A percentile compares a stretch with the other conserved stretches of the same genome.
phyloP scores from a whole-genome alignment of 176 grass and related monocot genomes.

The Hordeum vulgare region MorexV3_pseudomolecules_assembly NC_058521.1:7467780-7468279 shows the following conservation, averaged over 20 bases:
- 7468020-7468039: not conserved
- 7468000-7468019: not conserved
- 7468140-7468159: slow-evolving; percentile 64
- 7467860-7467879: slow-evolving; percentile 98
- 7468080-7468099: slow-evolving; percentile 44
- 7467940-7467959: slow-evolving; percentile 32
- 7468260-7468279: slow-evolving; percentile 87
- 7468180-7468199: slow-evolving; percentile 64
- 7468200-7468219: slow-evolving; percentile 52
- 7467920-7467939: slow-evolving; percentile 4
- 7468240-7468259: slow-evolving; percentile 66
- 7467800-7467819: slow-evolving; percentile 9
- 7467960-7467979: slow-evolving; percentile 1
- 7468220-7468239: slow-evolving; percentile 52
- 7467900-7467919: slow-evolving; percentile 35
- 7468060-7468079: slow-evolving; percentile 52
- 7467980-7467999: not conserved
- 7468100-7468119: slow-evolving; percentile 38
- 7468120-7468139: slow-evolving; percentile 30
- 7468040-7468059: not conserved
- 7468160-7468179: slow-evolving; percentile 30
- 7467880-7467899: slow-evolving; percentile 99
- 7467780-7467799: slow-evolving; percentile 22
- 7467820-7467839: slow-evolving; percentile 67
- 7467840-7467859: slow-evolving; percentile 93